These are phyloP conservation scores for Crithidia thermophila DNA, from an alignment of 208 protist genomes.

Conservation along the genomic window DNA sequence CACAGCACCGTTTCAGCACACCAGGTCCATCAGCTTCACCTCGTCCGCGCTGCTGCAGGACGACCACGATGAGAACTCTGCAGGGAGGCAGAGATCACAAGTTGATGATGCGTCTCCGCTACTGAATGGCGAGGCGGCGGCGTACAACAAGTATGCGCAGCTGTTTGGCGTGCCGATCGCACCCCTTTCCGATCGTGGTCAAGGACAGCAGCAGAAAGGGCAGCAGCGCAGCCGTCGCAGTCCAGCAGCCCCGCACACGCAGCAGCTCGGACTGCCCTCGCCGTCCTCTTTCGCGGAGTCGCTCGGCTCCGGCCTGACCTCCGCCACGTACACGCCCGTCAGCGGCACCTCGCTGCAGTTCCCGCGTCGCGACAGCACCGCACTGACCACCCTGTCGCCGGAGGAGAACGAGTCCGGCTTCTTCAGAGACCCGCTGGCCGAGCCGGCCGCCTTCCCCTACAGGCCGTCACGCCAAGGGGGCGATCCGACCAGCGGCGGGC, in stretches of 20 bases:
- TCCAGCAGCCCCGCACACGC: neutral
- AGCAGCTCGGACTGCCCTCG: neutral
- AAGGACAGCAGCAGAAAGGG: neutral
- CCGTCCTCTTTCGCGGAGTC: slow-evolving; percentile 8
- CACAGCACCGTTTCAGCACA: too few species aligned
- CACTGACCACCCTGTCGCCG: neutral
- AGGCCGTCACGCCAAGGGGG: too few species aligned
- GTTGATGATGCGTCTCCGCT: neutral
- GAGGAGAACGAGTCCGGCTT: neutral
- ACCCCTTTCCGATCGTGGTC: too few species aligned
- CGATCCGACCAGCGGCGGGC: too few species aligned
- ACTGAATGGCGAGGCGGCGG: neutral
- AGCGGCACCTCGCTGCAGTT: slow-evolving; percentile 11
- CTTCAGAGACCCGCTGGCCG: neutral
- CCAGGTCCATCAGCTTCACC: slow-evolving; percentile 14
- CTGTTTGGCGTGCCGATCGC: slow-evolving; percentile 12
- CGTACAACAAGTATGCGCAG: slow-evolving; percentile 8
- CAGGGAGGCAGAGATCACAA: neutral
- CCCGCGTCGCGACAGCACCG: slow-evolving; percentile 6
- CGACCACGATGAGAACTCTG: neutral
- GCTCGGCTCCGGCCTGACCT: neutral
- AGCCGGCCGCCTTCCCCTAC: neutral
- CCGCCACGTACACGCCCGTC: slow-evolving; percentile 4
- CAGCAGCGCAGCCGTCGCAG: neutral
- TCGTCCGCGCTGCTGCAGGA: neutral